These are phyloP conservation scores for Apiospora hydei DNA, from an alignment of 2,329 filamentous ascomycete species.

Conservation along the genomic window DNA sequence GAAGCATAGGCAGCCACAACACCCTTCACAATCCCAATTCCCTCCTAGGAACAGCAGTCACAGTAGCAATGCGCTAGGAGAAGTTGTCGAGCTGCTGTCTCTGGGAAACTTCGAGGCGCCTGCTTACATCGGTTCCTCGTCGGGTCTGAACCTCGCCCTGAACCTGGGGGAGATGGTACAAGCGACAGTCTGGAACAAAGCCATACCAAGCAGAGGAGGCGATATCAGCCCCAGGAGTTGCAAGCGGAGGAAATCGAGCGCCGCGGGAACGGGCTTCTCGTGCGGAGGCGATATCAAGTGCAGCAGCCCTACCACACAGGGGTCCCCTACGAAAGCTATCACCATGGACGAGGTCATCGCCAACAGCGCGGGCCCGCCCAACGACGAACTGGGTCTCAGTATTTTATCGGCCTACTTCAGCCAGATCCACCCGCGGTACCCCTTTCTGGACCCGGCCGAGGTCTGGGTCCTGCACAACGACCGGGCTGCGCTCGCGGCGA, in stretches of 20 bases:
- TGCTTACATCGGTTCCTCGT: slow-evolving; percentile 57
- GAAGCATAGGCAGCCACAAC: background rate
- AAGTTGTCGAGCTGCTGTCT: slow-evolving; percentile 58
- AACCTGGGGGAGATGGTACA: slow-evolving; percentile 62
- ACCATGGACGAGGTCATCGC: slow-evolving; percentile 51
- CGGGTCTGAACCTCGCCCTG: slow-evolving; percentile 55
- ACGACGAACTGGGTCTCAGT: slow-evolving; percentile 51
- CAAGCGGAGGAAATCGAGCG: slow-evolving; percentile 22
- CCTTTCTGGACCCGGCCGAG: slow-evolving; percentile 55
- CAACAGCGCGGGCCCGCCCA: slow-evolving; percentile 53
- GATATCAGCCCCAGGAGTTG: slow-evolving; percentile 28
- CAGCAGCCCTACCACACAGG: background rate
- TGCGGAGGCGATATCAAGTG: slow-evolving; percentile 39
- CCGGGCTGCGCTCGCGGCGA: slow-evolving; percentile 45
- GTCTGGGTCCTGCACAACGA: slow-evolving; percentile 52
- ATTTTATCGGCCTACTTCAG: slow-evolving; percentile 54
- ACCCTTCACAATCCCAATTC: background rate
- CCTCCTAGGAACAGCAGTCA: slow-evolving; percentile 25
- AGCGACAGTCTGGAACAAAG: slow-evolving; percentile 61
- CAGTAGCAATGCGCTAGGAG: slow-evolving; percentile 40
- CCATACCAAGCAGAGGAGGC: slow-evolving; percentile 40
- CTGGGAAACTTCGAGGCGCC: slow-evolving; percentile 53
- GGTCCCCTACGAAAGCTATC: slow-evolving; percentile 32
- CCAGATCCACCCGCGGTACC: slow-evolving; percentile 56
- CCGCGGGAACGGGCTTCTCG: background rate